phyloP scores from a whole-genome alignment of 2,329 filamentous ascomycete genomes.

The Aspergillus quadricinctus region DNA sequence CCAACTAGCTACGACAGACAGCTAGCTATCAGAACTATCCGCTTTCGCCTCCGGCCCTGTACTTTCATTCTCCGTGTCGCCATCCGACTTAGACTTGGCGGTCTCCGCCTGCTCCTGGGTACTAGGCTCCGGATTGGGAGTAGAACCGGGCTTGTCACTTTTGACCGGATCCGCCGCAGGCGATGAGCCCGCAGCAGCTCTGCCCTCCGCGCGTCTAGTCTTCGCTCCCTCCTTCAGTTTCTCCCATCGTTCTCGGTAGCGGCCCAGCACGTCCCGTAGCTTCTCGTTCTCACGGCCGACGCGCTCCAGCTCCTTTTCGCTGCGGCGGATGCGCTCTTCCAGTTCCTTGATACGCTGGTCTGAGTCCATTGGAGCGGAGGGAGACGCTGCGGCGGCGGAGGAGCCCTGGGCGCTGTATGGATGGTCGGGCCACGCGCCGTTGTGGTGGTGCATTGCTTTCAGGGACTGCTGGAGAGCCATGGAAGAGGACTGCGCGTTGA shows the following conservation, averaged over 20 bases:
- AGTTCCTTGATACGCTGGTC: constrained; percentile 60
- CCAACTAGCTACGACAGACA: not conserved
- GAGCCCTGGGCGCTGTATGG: constrained; percentile 25
- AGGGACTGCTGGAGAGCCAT: constrained; percentile 82
- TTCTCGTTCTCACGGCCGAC: constrained; percentile 61
- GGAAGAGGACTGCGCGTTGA: constrained; percentile 81
- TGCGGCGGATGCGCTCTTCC: constrained; percentile 60
- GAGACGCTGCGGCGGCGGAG: constrained; percentile 24
- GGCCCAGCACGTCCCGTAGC: constrained; percentile 49
- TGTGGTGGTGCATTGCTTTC: constrained; percentile 45
- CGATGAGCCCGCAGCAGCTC: constrained; percentile 8
- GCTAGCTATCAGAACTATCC: not conserved
- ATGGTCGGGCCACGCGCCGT: constrained; percentile 23
- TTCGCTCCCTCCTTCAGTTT: constrained; percentile 63
- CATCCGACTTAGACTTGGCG: not conserved
- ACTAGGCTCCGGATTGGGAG: not conserved
- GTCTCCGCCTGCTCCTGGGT: not conserved
- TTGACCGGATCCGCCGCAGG: not conserved
- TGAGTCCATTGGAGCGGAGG: constrained; percentile 27
- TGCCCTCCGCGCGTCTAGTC: constrained; percentile 28
- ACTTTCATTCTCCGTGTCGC: not conserved
- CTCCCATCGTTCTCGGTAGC: constrained; percentile 64
- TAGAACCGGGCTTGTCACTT: not conserved
- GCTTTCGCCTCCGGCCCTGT: not conserved
- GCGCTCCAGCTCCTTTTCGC: constrained; percentile 59